These are phyloP conservation scores for Trichophyton rubrum DNA, from an alignment of 2,329 filamentous ascomycete species.

Conservation along the genomic window DNA sequence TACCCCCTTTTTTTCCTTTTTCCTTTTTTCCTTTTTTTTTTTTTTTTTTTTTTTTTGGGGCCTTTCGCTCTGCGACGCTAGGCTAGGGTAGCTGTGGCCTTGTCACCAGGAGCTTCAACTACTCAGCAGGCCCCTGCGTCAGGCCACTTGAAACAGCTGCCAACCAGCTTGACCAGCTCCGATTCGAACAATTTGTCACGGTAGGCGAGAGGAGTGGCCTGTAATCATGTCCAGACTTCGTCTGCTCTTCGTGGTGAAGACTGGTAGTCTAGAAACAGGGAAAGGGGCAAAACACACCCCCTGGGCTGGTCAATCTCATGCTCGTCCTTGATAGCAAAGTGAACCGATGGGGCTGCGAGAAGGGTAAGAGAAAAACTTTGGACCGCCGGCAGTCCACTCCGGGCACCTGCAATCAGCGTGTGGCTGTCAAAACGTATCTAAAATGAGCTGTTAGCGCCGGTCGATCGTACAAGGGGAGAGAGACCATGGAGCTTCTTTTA, in stretches of 20 bases:
- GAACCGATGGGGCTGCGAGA: conserved; percentile 1
- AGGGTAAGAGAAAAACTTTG: neutral
- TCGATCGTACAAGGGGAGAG: neutral
- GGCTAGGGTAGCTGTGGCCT: conserved; percentile 6
- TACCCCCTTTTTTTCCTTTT: neutral
- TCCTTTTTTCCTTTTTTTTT: neutral
- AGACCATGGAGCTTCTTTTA: neutral
- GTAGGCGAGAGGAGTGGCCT: neutral
- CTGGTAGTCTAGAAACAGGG: neutral
- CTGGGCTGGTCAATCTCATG: neutral
- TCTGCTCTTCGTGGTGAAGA: too few species aligned
- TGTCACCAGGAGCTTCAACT: neutral
- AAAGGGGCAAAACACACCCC: neutral
- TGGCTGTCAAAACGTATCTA: conserved; percentile 12
- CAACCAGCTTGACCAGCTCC: too few species aligned
- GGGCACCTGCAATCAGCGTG: conserved; percentile 5
- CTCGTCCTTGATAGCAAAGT: neutral
- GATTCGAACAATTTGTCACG: neutral
- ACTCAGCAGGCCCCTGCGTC: neutral
- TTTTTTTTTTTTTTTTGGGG: neutral
- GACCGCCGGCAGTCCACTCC: neutral
- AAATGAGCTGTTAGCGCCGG: conserved; percentile 1
- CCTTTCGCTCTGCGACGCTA: neutral
- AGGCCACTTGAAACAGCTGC: neutral
- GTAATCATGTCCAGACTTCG: too few species aligned